Percentiles rank a stretch among this genome's conserved stretches.
These are phyloP conservation scores for Scheffersomyces titani DNA, from an alignment of 1,139 yeast genomes.

Conservation along the genomic window DNA sequence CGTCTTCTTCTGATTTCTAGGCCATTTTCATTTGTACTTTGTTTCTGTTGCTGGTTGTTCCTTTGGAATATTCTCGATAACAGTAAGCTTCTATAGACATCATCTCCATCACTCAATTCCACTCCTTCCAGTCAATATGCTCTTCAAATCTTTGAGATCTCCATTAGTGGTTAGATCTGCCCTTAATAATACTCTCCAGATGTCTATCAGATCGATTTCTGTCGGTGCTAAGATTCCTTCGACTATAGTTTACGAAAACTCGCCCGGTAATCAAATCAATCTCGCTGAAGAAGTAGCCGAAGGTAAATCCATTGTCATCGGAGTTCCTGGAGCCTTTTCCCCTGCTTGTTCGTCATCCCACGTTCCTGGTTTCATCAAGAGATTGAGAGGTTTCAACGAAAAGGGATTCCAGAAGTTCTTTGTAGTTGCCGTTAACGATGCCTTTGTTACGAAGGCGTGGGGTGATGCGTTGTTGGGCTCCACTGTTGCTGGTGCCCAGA, in stretches of 20 bases:
- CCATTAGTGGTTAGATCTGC: conserved; percentile 4
- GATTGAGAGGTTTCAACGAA: conserved; percentile 51
- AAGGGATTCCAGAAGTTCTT: conserved; percentile 66
- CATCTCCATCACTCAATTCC: neutral
- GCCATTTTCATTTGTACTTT: neutral
- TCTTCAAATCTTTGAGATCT: conserved; percentile 3
- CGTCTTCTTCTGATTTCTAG: neutral
- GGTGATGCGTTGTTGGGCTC: conserved; percentile 40
- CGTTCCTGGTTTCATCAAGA: conserved; percentile 72
- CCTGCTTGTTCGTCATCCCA: conserved; percentile 82
- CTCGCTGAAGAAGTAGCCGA: conserved; percentile 54
- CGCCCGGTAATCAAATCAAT: conserved; percentile 68
- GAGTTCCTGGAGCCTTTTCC: conserved; percentile 91
- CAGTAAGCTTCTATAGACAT: neutral
- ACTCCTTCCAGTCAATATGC: neutral
- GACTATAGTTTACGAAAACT: conserved; percentile 55
- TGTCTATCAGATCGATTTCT: conserved; percentile 29
- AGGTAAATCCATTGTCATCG: conserved; percentile 66
- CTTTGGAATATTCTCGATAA: too few relatives aligned
- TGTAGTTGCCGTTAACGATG: conserved; percentile 81
- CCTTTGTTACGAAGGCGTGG: conserved; percentile 86
- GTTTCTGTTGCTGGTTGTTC: neutral
- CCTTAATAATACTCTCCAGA: conserved; percentile 6
- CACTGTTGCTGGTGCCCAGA: conserved; percentile 33
- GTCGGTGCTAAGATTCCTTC: conserved; percentile 64